A percentile compares a stretch with the other conserved stretches of the same genome.
phyloP scores from a whole-genome alignment of 2,329 filamentous ascomycete genomes.

The Penicillium sp. region DNA sequence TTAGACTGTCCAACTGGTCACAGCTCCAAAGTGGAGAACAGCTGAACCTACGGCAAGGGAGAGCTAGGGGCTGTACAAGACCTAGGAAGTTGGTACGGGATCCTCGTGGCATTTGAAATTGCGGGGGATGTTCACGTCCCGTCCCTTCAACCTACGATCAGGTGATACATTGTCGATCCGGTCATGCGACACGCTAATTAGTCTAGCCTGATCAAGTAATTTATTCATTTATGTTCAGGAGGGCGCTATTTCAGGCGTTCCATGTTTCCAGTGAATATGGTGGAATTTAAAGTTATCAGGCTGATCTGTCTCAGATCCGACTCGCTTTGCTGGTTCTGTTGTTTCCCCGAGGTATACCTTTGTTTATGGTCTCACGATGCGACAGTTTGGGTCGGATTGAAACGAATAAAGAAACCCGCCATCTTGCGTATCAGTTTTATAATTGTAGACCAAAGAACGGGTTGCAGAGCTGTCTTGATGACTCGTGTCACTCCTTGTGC shows the following conservation, averaged over 20 bases:
- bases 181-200: background rate
- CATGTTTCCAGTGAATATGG: background rate
- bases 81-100: background rate
- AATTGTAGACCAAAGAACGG: background rate
- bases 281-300: background rate
- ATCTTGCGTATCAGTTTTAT: background rate
- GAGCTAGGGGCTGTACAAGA: background rate
- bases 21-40: background rate
- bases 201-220: background rate
- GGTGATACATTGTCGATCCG: background rate
- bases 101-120: background rate
- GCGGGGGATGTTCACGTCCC: background rate
- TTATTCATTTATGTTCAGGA: background rate
- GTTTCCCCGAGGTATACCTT: too few relatives aligned
- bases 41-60: background rate
- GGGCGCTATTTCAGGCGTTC: background rate
- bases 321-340: too few relatives aligned
- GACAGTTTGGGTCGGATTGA: too few relatives aligned
- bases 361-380: too few relatives aligned
- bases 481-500: background rate
- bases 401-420: too few relatives aligned
- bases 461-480: background rate
- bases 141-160: background rate
- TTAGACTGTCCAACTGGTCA: background rate
- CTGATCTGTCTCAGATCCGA: background rate